Evolutionary conservation across 106 monocot genomes (phyloP).

Genomic region (Dendrobium catenatum): DNA sequence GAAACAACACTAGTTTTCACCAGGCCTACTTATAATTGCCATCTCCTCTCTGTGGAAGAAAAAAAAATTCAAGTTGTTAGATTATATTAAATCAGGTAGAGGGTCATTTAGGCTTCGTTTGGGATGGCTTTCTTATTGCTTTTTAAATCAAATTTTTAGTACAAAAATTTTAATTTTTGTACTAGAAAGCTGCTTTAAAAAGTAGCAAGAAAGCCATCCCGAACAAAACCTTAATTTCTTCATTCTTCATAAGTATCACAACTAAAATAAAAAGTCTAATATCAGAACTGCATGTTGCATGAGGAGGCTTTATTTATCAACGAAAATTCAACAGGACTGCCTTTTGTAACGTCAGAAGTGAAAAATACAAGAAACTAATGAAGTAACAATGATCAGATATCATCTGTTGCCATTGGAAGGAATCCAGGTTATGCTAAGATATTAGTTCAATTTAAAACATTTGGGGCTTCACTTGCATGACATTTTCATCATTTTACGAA

Average conservation of each 20-base stretch:
- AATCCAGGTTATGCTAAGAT: neutral
- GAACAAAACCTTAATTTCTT: neutral
- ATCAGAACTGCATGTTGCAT: no score
- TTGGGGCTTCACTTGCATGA: neutral
- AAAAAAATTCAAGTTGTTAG: neutral
- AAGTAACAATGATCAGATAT: neutral
- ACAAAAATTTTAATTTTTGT: no score
- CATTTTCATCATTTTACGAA: neutral
- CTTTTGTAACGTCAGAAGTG: no score
- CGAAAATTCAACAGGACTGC: no score
- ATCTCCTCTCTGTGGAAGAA: constrained; percentile 5
- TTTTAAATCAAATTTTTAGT: no score
- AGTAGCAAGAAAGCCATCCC: no score
- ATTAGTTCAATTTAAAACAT: neutral
- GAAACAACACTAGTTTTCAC: neutral
- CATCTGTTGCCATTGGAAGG: neutral
- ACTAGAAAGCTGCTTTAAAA: no score
- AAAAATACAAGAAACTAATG: neutral
- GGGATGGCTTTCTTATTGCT: no score
- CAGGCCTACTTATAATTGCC: neutral
- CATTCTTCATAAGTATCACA: no score
- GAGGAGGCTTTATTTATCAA: no score
- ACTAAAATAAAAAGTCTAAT: no score
- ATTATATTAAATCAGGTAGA: neutral
- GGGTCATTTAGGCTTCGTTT: neutral